phyloP scores from a whole-genome alignment of 495 filamentous ascomycete species.

The Delitschia confertaspora region DNA sequence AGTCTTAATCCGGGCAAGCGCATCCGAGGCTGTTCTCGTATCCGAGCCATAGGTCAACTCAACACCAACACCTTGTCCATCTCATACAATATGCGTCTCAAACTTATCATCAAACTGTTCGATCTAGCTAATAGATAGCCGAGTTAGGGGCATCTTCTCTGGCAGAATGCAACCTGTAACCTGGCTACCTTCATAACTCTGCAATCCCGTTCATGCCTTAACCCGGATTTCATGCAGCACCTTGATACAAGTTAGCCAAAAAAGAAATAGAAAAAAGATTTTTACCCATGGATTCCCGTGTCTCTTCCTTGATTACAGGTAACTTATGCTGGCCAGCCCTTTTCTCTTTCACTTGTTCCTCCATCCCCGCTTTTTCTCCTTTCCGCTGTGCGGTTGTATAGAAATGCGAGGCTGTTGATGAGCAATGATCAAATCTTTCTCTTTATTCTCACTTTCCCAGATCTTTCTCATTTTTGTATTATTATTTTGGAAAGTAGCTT shows the following conservation, averaged over 20 bases:
- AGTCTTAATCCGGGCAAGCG: too few relatives aligned
- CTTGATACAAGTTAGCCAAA: not conserved
- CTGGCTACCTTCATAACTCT: not conserved
- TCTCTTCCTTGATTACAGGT: not conserved
- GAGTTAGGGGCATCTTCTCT: not conserved
- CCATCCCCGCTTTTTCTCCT: not conserved
- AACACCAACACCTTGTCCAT: too few relatives aligned
- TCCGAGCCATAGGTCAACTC: too few relatives aligned
- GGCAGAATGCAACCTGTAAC: not conserved
- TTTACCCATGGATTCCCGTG: not conserved
- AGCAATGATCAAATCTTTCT: conserved; percentile 21
- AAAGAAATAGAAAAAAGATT: too few relatives aligned
- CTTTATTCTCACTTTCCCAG: conserved; percentile 3
- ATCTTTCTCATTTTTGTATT: conserved; percentile 4
- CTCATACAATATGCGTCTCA: conserved; percentile 11
- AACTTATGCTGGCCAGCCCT: conserved; percentile 1
- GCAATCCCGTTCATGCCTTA: not conserved
- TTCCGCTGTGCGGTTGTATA: not conserved
- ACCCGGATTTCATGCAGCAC: not conserved
- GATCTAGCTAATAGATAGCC: not conserved
- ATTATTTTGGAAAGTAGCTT: conserved; percentile 10
- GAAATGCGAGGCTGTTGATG: conserved; percentile 17
- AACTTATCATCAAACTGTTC: not conserved
- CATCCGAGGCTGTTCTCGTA: too few relatives aligned
- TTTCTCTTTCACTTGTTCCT: not conserved